Conservation (phyloP, 306 rosid species). For the Lathyrus tuberosus region DNA sequence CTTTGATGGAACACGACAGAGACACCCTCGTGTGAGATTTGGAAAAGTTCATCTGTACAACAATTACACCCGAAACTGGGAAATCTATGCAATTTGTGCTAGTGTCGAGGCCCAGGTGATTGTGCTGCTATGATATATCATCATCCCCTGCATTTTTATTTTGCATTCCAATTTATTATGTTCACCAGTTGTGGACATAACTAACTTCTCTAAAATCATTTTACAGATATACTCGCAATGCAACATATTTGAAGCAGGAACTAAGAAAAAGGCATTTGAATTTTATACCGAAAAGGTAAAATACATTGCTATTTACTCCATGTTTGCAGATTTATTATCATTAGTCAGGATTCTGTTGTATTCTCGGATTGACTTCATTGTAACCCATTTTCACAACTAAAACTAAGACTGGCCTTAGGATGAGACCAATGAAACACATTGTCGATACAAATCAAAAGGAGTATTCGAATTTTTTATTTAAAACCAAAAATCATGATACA, state of each 20-base stretch:
- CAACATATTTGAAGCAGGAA: constrained; percentile 77
- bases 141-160: constrained; percentile 14
- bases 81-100: constrained; percentile 90
- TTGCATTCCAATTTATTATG: constrained; percentile 1
- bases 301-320: constrained; percentile 6
- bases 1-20: constrained; percentile 85
- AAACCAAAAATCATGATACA: too few relatives aligned
- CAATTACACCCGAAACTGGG: constrained; percentile 92
- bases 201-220: constrained; percentile 21
- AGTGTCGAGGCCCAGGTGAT: constrained; percentile 91
- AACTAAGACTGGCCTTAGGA: not conserved
- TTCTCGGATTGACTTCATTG: constrained; percentile 22
- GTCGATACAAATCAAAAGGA: too few relatives aligned
- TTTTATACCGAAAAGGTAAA: constrained; percentile 76
- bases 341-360: not conserved
- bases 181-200: constrained; percentile 1
- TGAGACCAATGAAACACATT: too few relatives aligned
- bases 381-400: not conserved
- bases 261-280: constrained; percentile 74
- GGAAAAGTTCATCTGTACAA: constrained; percentile 91
- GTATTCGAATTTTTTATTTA: too few relatives aligned
- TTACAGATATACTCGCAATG: constrained; percentile 77
- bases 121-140: not conserved
- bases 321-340: not conserved
- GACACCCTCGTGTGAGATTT: constrained; percentile 89